Percentiles rank a stretch among this genome's conserved stretches.
Evolutionary conservation across 352 stramenopile genomes (phyloP).

Genomic region (Globisporangium perplexum): DNA sequence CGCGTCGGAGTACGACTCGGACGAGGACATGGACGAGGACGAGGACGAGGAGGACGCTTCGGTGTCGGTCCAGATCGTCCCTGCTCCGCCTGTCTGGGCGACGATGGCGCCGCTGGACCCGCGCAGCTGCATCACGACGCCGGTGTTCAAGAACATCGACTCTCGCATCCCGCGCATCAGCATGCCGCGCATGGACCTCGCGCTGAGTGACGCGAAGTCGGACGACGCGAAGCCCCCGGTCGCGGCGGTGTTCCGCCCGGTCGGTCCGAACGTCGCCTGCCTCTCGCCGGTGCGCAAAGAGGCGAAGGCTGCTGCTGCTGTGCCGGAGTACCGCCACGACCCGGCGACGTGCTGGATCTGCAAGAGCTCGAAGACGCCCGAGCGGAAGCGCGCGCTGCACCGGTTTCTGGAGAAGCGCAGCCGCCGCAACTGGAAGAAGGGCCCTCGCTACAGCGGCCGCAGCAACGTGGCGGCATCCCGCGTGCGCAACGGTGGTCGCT

Average conservation of each 20-base stretch:
- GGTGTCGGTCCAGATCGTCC: constrained; percentile 33
- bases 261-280: constrained; percentile 8
- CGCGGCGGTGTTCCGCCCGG: not conserved
- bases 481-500: constrained; percentile 77
- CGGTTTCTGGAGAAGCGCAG: constrained; percentile 79
- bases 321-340: constrained; percentile 59
- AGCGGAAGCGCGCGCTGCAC: constrained; percentile 79
- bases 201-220: constrained; percentile 22
- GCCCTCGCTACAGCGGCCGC: constrained; percentile 70
- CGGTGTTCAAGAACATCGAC: constrained; percentile 76
- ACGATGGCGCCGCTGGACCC: constrained; percentile 60
- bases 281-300: constrained; percentile 49
- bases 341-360: constrained; percentile 82
- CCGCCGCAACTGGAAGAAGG: constrained; percentile 80
- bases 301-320: constrained; percentile 23
- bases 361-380: constrained; percentile 77
- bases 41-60: constrained; percentile 13
- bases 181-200: constrained; percentile 72
- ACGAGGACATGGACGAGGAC: constrained; percentile 23
- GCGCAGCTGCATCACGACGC: constrained; percentile 66
- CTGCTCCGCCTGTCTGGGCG: constrained; percentile 43
- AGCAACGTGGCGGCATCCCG: constrained; percentile 76
- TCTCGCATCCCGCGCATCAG: constrained; percentile 61
- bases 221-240: constrained; percentile 14
- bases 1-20: constrained; percentile 17